Base-by-base conservation (phyloP, 2,329 filamentous ascomycete genomes). In the Tolypocladium tropicale region DNA sequence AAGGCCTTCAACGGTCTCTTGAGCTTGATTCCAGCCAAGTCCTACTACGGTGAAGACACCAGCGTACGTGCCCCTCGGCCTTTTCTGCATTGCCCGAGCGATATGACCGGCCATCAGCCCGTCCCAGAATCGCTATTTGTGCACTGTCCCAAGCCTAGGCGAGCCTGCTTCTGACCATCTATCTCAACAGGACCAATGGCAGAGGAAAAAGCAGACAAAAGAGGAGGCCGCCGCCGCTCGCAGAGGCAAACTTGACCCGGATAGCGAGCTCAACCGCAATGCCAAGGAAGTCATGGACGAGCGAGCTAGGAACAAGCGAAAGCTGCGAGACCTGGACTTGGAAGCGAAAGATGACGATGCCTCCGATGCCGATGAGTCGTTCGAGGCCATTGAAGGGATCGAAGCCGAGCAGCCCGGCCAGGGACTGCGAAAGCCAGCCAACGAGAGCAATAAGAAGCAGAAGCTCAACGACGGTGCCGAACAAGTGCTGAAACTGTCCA, bases 251-350 rank as follows among this genome's bases (percentile, higher is more conserved):
- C 81, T 97, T 43, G 90, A 97, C 66, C 92, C 94, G 30, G 90
- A 93, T 62, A 91, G 90, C 67, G 85, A 87, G 59, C 70, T 80
- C 62, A 94, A 95, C 77, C 77, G 76, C 61, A 94, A 85, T 61
- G 93, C 91, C 59, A 93, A 95, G 70, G 92, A 97, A 71, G 84
- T 96, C 59, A 87, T 95, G 83, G 90, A 95, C 63, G 92, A 95
- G 68, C 77, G 81, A 55, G 82, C 80, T 48, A 76, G 76, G 62
- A 90, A 89, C 65, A 95, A 95, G 77, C 83, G 90, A 58, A 95
- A 95, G 74, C 77, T 88, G 32, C 82, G 84, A 55, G 83, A 87
- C 60, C 74, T 85, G 56, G 77, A 80, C 55, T 70, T 76, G n/a
- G 68, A 75, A 11, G 78, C 76, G 6, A 76, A 76, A 1, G 77